Evolutionary conservation across 371 early-diverging fungal genomes (phyloP).

Genomic region (Mucor indicus): DNA sequence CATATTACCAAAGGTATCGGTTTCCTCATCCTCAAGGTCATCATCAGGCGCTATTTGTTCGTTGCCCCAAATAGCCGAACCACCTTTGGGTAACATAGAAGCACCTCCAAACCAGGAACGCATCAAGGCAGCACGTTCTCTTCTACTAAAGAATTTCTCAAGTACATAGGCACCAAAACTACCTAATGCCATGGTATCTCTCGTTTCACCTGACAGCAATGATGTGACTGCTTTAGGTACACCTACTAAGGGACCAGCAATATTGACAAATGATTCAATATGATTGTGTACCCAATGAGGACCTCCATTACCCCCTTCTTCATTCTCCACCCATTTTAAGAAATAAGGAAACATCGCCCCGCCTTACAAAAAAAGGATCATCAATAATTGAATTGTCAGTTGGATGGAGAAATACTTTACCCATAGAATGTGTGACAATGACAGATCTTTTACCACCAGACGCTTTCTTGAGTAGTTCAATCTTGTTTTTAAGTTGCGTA

Average conservation of each 20-base stretch:
- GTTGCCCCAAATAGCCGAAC: conserved; percentile 80
- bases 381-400: background rate
- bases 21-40: conserved; percentile 13
- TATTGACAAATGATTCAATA: conserved; percentile 80
- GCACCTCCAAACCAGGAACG: conserved; percentile 84
- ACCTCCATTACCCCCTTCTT: conserved; percentile 75
- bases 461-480: conserved; percentile 61
- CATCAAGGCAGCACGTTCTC: conserved; percentile 75
- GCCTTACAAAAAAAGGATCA: conserved; percentile 4
- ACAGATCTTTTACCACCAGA: conserved; percentile 64
- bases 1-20: conserved; percentile 40
- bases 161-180: conserved; percentile 75
- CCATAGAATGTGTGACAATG: conserved; percentile 67
- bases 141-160: conserved; percentile 82
- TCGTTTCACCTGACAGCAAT: conserved; percentile 79
- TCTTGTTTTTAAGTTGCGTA: conserved; percentile 69
- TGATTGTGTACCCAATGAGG: conserved; percentile 79
- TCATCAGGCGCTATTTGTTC: conserved; percentile 67
- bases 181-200: conserved; percentile 84
- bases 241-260: conserved; percentile 89
- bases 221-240: conserved; percentile 83
- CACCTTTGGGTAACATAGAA: conserved; percentile 87
- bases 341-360: conserved; percentile 75
- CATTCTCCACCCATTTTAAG: conserved; percentile 87
- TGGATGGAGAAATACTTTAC: conserved; percentile 17